phyloP scores from a whole-genome alignment of 306 rosid species.

The barrel medic (Medicago truncatula) region MtrunA17r5.0-ANR NC_053043.1:42245501-42246000 shows the following conservation, averaged over 20 bases:
- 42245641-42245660: slow-evolving; percentile 18
- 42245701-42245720: slow-evolving; percentile 15
- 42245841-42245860: background rate
- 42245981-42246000: no score
- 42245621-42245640: slow-evolving; percentile 24
- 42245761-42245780: background rate
- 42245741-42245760: slow-evolving; percentile 17
- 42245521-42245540: no score
- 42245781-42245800: background rate
- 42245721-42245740: background rate
- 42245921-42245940: slow-evolving; percentile 42
- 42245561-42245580: background rate
- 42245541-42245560: background rate
- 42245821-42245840: slow-evolving; percentile 2
- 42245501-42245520: no score
- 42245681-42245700: slow-evolving; percentile 40
- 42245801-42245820: background rate
- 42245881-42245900: slow-evolving; percentile 54
- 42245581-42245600: slow-evolving; percentile 6
- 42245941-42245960: slow-evolving; percentile 46
- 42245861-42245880: slow-evolving; percentile 51
- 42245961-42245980: background rate
- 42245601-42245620: slow-evolving; percentile 18
- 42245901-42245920: slow-evolving; percentile 49
- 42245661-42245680: slow-evolving; percentile 61